These are phyloP conservation scores for Tagetes erecta DNA, from an alignment of 129 eudicot species.

Conservation along the genomic window DNA sequence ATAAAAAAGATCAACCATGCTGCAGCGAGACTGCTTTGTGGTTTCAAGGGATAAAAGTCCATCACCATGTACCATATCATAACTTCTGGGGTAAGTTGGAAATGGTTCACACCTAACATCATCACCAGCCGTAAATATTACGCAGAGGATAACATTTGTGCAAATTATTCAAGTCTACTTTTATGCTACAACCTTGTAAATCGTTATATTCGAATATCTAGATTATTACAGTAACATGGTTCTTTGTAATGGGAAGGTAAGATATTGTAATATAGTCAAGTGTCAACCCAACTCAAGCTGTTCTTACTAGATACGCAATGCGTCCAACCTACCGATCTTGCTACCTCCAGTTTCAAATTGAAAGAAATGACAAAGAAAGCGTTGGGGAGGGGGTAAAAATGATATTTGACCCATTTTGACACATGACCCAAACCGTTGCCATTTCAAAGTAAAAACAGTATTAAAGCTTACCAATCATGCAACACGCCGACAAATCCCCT, in stretches of 20 bases:
- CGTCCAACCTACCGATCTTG: not conserved
- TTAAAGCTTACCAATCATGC: conserved; percentile 80
- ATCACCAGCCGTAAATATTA: not conserved
- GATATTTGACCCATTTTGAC: not conserved
- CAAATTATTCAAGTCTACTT: not conserved
- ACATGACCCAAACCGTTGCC: not conserved
- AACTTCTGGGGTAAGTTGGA: conserved; percentile 93
- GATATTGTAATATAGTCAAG: too few relatives aligned
- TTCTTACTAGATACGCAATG: not conserved
- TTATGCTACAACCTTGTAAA: not conserved
- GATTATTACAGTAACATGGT: not conserved
- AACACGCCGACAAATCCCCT: conserved; percentile 88
- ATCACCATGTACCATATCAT: conserved; percentile 92
- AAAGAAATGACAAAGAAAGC: not conserved
- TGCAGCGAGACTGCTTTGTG: conserved; percentile 64
- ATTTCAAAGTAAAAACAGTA: conserved; percentile 2
- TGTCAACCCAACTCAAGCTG: not conserved
- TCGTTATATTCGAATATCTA: not conserved
- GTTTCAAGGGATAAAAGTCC: conserved; percentile 82
- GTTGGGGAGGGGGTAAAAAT: not conserved
- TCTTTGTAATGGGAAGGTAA: not conserved
- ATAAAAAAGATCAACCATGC: conserved; percentile 59
- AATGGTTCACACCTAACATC: conserved; percentile 88
- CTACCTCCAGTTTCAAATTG: not conserved
- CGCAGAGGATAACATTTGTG: not conserved